Conservation (phyloP, 2,329 filamentous ascomycete genomes). For the Paecilomyces dactylethromorphus region DNA sequence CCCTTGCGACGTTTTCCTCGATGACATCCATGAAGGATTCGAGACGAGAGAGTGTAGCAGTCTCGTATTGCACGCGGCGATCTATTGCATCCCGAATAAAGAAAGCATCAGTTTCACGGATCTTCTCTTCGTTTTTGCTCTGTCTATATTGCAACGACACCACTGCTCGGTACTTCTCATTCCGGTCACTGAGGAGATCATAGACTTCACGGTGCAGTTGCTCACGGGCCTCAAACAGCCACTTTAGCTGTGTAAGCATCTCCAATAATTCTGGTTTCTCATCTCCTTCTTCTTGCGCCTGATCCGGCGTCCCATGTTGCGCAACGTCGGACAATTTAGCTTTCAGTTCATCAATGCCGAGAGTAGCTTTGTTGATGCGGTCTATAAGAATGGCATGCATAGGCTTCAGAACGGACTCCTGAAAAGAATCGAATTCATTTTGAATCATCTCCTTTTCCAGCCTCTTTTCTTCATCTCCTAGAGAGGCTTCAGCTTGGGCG, state of each 20-base stretch:
- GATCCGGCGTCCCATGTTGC: slow-evolving; percentile 64
- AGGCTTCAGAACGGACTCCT: slow-evolving; percentile 74
- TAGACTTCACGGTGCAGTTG: slow-evolving; percentile 77
- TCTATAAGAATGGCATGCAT: slow-evolving; percentile 72
- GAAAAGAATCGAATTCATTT: slow-evolving; percentile 76
- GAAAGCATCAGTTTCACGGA: slow-evolving; percentile 71
- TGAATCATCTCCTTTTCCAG: slow-evolving; percentile 68
- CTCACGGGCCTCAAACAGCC: slow-evolving; percentile 95
- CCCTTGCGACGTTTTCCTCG: slow-evolving; percentile 76
- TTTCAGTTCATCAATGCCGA: slow-evolving; percentile 70
- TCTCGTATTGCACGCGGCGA: slow-evolving; percentile 63
- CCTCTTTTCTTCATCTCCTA: slow-evolving; percentile 62
- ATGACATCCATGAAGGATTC: slow-evolving; percentile 72
- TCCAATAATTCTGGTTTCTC: slow-evolving; percentile 90
- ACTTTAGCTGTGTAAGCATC: slow-evolving; percentile 89
- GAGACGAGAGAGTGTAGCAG: slow-evolving; percentile 65
- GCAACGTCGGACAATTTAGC: slow-evolving; percentile 66
- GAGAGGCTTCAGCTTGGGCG: slow-evolving; percentile 70
- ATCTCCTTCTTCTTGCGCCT: slow-evolving; percentile 89
- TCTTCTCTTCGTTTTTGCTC: slow-evolving; percentile 66
- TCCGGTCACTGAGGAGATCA: slow-evolving; percentile 76
- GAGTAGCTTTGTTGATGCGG: slow-evolving; percentile 66
- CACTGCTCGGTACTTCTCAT: slow-evolving; percentile 78
- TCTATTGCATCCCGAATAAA: slow-evolving; percentile 72
- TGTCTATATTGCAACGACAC: slow-evolving; percentile 76